Percentiles rank a stretch among this genome's conserved stretches.
Evolutionary conservation across 306 rosid genomes (phyloP).

Genomic region (Vicia villosa): DNA sequence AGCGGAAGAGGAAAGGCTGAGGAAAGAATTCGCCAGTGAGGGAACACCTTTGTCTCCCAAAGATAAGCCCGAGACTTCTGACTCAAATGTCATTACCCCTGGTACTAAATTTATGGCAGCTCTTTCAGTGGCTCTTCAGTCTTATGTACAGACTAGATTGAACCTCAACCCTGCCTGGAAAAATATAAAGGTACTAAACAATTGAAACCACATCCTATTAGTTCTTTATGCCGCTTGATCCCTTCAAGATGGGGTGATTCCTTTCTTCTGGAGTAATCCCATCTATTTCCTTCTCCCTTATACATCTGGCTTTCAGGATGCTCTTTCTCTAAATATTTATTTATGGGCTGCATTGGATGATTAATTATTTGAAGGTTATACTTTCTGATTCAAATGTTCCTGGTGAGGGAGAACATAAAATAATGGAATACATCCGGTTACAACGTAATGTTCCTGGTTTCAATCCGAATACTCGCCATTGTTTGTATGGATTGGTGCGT

Average conservation of each 20-base stretch:
- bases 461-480: slow-evolving; percentile 84
- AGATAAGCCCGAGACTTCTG: slow-evolving; percentile 76
- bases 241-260: slow-evolving; percentile 57
- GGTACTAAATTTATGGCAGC: slow-evolving; percentile 92
- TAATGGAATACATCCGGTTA: slow-evolving; percentile 78
- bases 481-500: slow-evolving; percentile 94
- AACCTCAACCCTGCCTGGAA: slow-evolving; percentile 81
- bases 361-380: slow-evolving; percentile 84
- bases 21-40: slow-evolving; percentile 67
- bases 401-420: slow-evolving; percentile 98
- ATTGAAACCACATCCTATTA: slow-evolving; percentile 32
- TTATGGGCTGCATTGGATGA: slow-evolving; percentile 64
- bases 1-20: slow-evolving; percentile 89
- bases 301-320: slow-evolving; percentile 46
- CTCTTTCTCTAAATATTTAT: slow-evolving; percentile 62
- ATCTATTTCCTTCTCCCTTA: slow-evolving; percentile 48
- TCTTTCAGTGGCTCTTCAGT: slow-evolving; percentile 91
- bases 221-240: slow-evolving; percentile 37
- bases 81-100: slow-evolving; percentile 92
- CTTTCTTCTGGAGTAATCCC: slow-evolving; percentile 58
- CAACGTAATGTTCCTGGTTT: slow-evolving; percentile 83
- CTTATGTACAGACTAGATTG: slow-evolving; percentile 77
- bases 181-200: slow-evolving; percentile 63
- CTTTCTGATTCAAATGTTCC: slow-evolving; percentile 96
- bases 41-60: slow-evolving; percentile 51